Percentiles rank a stretch among this genome's conserved stretches.
phyloP scores from a whole-genome alignment of 768 basidiomycete species.

The Collybiopsis confluens region DNA sequence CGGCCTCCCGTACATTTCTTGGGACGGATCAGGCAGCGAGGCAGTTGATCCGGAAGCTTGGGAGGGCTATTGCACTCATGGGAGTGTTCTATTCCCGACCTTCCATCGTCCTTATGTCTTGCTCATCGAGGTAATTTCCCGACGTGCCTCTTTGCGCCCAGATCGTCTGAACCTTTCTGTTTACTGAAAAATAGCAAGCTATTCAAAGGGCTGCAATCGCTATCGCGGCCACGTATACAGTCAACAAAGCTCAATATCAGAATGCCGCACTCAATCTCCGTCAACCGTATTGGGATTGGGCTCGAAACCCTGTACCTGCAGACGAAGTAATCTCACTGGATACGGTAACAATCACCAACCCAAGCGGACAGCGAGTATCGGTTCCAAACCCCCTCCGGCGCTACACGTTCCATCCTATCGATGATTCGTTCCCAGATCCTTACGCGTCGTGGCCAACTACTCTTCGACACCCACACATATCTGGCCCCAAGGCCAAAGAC shows the following conservation, averaged over 20 bases:
- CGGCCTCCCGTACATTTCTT: slow-evolving; percentile 41
- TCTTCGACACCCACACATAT: slow-evolving; percentile 26
- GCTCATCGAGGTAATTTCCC: slow-evolving; percentile 39
- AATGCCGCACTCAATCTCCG: slow-evolving; percentile 31
- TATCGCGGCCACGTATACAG: slow-evolving; percentile 39
- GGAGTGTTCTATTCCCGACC: slow-evolving; percentile 47
- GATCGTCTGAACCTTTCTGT: not conserved
- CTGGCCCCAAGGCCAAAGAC: slow-evolving; percentile 22
- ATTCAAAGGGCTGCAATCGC: slow-evolving; percentile 33
- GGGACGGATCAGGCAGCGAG: slow-evolving; percentile 34
- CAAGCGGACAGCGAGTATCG: slow-evolving; percentile 22
- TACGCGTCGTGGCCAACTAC: slow-evolving; percentile 30
- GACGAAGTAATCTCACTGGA: slow-evolving; percentile 30
- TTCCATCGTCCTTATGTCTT: slow-evolving; percentile 54
- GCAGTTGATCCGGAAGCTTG: slow-evolving; percentile 21
- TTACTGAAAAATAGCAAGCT: slow-evolving; percentile 35
- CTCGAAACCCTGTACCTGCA: slow-evolving; percentile 32
- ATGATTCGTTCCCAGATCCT: slow-evolving; percentile 25
- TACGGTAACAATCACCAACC: slow-evolving; percentile 27
- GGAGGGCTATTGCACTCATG: slow-evolving; percentile 56
- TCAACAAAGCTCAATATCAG: slow-evolving; percentile 25
- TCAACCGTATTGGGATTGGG: slow-evolving; percentile 53
- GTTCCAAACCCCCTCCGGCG: slow-evolving; percentile 27
- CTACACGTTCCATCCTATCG: slow-evolving; percentile 31
- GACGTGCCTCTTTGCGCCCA: not conserved